phyloP scores from a whole-genome alignment of 352 stramenopile genomes.

The Albugo candida region DNA sequence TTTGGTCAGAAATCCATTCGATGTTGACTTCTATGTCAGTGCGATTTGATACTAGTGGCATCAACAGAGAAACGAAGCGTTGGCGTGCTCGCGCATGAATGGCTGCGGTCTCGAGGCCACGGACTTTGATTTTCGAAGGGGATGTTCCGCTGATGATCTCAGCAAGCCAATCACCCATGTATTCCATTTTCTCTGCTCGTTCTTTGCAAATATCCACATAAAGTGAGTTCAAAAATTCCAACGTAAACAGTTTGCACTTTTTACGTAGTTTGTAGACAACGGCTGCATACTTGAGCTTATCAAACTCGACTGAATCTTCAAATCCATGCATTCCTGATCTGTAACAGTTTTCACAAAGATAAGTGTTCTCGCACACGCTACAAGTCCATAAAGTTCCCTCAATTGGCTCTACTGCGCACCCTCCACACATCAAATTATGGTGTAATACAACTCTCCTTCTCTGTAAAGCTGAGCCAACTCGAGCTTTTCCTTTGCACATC shows the following conservation, averaged over 20 bases:
- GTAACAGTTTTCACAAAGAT: slow-evolving; percentile 54
- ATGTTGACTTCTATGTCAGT: slow-evolving; percentile 71
- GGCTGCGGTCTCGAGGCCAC: slow-evolving; percentile 57
- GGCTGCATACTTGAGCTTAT: slow-evolving; percentile 42
- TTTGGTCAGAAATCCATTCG: slow-evolving; percentile 57
- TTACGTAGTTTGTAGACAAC: slow-evolving; percentile 51
- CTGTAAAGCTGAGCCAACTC: slow-evolving; percentile 25
- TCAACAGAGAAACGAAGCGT: slow-evolving; percentile 53
- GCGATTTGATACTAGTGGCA: slow-evolving; percentile 62
- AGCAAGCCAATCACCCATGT: slow-evolving; percentile 61
- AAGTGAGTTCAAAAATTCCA: slow-evolving; percentile 50
- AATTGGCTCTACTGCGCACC: slow-evolving; percentile 52
- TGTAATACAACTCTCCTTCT: slow-evolving; percentile 49
- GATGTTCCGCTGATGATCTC: slow-evolving; percentile 49
- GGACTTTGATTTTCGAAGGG: slow-evolving; percentile 53
- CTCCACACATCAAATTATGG: slow-evolving; percentile 40
- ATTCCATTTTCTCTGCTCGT: slow-evolving; percentile 63
- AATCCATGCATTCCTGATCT: slow-evolving; percentile 46
- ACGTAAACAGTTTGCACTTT: slow-evolving; percentile 57
- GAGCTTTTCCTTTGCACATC: slow-evolving; percentile 7
- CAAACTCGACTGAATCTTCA: slow-evolving; percentile 49
- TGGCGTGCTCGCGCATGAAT: slow-evolving; percentile 29
- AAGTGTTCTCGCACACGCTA: slow-evolving; percentile 47
- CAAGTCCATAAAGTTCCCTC: slow-evolving; percentile 42
- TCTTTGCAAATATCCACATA: slow-evolving; percentile 63